These are phyloP conservation scores for Setaria italica DNA, from an alignment of 202 grass and related monocot species.

Conservation along the genomic window DNA sequence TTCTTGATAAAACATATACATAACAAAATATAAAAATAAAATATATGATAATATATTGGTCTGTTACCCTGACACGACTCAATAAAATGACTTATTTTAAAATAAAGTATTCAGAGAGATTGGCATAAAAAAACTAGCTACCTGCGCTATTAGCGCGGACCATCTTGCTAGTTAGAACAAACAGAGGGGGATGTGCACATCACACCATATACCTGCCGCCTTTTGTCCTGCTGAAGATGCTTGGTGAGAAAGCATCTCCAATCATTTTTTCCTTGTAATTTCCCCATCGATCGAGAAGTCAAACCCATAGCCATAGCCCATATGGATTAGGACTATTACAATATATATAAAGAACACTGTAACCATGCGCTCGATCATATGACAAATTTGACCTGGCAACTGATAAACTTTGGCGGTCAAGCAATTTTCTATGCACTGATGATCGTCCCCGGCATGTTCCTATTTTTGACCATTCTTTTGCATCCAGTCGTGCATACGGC, in stretches of 20 bases:
- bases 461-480: neutral
- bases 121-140: too few species aligned
- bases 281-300: neutral
- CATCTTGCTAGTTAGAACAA: too few species aligned
- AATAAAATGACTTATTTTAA: too few species aligned
- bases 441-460: neutral
- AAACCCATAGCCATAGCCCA: neutral
- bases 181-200: too few species aligned
- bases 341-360: neutral
- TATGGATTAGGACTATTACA: neutral
- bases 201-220: neutral
- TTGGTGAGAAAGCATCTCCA: slow-evolving; percentile 10
- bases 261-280: neutral
- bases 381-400: neutral
- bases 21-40: too few species aligned
- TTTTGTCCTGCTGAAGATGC: neutral
- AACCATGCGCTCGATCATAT: neutral
- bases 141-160: too few species aligned
- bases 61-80: too few species aligned
- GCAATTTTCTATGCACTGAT: neutral
- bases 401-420: neutral
- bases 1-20: too few species aligned
- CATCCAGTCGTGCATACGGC: neutral
- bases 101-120: too few species aligned
- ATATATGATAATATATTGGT: too few species aligned